Percentiles rank a stretch among this genome's conserved stretches.
Conservation (phyloP, 2,329 filamentous ascomycete species). For the Remersonia thermophila region DNA sequence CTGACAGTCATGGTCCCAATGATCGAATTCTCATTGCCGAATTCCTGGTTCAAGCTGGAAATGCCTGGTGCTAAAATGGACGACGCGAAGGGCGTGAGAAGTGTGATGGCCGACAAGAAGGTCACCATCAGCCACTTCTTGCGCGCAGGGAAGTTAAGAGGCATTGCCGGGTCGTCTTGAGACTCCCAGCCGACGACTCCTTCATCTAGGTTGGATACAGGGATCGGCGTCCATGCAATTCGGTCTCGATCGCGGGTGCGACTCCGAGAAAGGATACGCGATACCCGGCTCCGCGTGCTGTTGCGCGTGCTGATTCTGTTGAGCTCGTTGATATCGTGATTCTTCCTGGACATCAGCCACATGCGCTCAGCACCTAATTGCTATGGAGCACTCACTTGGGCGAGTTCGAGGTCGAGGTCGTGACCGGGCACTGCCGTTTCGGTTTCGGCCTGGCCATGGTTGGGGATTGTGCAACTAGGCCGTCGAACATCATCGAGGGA, state of each 20-base stretch:
- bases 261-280: conserved; percentile 17
- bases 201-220: conserved; percentile 36
- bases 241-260: conserved; percentile 22
- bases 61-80: conserved; percentile 45
- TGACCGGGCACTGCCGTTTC: conserved; percentile 20
- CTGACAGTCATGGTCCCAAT: conserved; percentile 43
- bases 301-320: conserved; percentile 13
- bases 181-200: conserved; percentile 49
- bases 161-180: conserved; percentile 44
- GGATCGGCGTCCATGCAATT: conserved; percentile 27
- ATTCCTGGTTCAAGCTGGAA: conserved; percentile 30
- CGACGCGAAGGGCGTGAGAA: conserved; percentile 54
- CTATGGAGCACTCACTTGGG: conserved; percentile 10
- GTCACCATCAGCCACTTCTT: conserved; percentile 48
- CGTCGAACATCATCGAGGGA: too few species aligned
- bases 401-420: conserved; percentile 19
- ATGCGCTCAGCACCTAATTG: neutral
- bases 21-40: conserved; percentile 29
- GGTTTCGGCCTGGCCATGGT: conserved; percentile 22
- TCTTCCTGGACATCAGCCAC: conserved; percentile 5
- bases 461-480: conserved; percentile 4
- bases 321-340: conserved; percentile 10
- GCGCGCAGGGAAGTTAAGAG: conserved; percentile 41
- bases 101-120: conserved; percentile 47
- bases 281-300: conserved; percentile 18